phyloP scores from a whole-genome alignment of 495 filamentous ascomycete species.

The Darksidea phi region DNA sequence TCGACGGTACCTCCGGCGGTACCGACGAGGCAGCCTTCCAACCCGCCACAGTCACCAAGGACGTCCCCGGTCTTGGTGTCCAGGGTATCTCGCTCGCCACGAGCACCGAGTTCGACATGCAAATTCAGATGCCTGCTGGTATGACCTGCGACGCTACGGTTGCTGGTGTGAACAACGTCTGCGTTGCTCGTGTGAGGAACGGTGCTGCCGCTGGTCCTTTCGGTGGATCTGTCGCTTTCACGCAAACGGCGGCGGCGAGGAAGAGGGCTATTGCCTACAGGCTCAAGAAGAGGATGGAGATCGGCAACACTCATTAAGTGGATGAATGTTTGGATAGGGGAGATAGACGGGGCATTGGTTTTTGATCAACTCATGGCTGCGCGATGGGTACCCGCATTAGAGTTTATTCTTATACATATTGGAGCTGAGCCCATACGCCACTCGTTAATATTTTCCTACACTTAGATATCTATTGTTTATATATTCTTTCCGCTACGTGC shows the following conservation, averaged over 20 bases:
- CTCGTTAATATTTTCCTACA: no score
- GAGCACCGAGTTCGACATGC: slow-evolving; percentile 56
- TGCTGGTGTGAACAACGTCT: slow-evolving; percentile 55
- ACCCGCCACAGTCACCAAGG: slow-evolving; percentile 54
- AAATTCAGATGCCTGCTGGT: slow-evolving; percentile 58
- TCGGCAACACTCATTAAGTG: neutral
- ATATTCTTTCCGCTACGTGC: no score
- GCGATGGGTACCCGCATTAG: no score
- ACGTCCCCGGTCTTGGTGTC: slow-evolving; percentile 56
- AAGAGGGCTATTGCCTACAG: slow-evolving; percentile 38
- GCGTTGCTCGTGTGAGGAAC: slow-evolving; percentile 59
- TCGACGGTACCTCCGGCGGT: slow-evolving; percentile 55
- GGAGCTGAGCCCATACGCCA: no score
- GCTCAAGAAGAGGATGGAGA: slow-evolving; percentile 36
- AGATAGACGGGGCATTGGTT: no score
- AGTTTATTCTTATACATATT: no score
- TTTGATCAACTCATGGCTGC: no score
- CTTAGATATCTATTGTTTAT: no score
- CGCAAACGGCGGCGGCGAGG: slow-evolving; percentile 33
- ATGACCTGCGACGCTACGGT: slow-evolving; percentile 60
- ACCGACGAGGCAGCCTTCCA: slow-evolving; percentile 55
- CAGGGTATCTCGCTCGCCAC: slow-evolving; percentile 45
- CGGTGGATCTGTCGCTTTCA: slow-evolving; percentile 53
- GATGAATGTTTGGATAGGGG: no score
- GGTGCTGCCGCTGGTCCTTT: slow-evolving; percentile 58